Evolutionary conservation across 768 basidiomycete genomes (phyloP).

Genomic region (Termitomyces sp.): DNA sequence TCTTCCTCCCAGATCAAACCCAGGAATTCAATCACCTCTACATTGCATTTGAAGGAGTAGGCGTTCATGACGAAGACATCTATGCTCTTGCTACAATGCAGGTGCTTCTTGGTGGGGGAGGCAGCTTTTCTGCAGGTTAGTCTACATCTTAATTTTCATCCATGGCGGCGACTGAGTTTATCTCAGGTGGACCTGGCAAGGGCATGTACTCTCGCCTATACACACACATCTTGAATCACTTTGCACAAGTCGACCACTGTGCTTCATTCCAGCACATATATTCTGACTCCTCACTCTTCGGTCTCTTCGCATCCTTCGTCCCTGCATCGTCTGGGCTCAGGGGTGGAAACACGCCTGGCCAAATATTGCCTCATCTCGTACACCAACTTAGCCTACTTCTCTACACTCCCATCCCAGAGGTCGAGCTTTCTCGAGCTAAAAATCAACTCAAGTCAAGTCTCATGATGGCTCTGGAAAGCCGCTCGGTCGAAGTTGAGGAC

Average conservation of each 20-base stretch:
- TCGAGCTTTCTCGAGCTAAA: slow-evolving; percentile 82
- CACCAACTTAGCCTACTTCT: slow-evolving; percentile 84
- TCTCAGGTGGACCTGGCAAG: slow-evolving; percentile 87
- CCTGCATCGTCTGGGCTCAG: slow-evolving; percentile 52
- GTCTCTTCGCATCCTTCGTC: slow-evolving; percentile 81
- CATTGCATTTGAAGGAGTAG: slow-evolving; percentile 86
- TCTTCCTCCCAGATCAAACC: slow-evolving; percentile 53
- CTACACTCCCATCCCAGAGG: slow-evolving; percentile 57
- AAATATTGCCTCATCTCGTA: slow-evolving; percentile 79
- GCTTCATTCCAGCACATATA: slow-evolving; percentile 98
- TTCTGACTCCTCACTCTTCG: slow-evolving; percentile 89
- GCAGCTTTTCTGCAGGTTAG: slow-evolving; percentile 89
- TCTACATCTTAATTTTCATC: not conserved
- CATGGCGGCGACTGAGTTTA: slow-evolving; percentile 1
- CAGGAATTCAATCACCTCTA: slow-evolving; percentile 91
- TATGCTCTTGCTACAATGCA: slow-evolving; percentile 94
- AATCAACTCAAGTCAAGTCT: slow-evolving; percentile 92
- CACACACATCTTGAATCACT: slow-evolving; percentile 92
- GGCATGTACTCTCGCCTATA: slow-evolving; percentile 99
- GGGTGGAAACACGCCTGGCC: slow-evolving; percentile 59
- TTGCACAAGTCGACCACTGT: slow-evolving; percentile 92
- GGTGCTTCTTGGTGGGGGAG: slow-evolving; percentile 91
- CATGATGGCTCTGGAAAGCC: slow-evolving; percentile 92
- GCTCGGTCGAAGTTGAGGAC: slow-evolving; percentile 82
- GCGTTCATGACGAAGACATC: slow-evolving; percentile 88